Base-by-base conservation (phyloP, 192 early-diverging fungal species). In the Mortierella claussenii region DNA sequence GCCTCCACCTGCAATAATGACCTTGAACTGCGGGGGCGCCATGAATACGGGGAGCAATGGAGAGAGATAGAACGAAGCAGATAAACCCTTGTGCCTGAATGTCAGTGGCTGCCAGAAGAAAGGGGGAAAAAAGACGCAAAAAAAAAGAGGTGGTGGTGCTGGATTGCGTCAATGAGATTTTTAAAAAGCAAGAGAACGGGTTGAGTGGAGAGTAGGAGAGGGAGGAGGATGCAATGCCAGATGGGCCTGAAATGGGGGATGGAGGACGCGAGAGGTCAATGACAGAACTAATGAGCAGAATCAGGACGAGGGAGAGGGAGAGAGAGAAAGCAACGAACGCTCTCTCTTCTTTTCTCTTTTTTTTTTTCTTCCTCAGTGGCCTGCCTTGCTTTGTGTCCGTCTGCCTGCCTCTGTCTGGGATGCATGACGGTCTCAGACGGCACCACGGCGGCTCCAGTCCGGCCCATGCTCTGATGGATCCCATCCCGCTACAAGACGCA, bases 1-100 rank as follows among this genome's bases (percentile, higher is more conserved):
- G 12, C 73, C 73, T 10, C 73, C 73, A 1, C 73, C 73, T 36
- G 53, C 73, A 26, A 76, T 76, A 37, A 76, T 61, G 15, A 76
- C 73, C 18, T 67, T 76, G 65, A 76, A 76, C 8, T 76, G 57
- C 10, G 64, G 53, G 1, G 73, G 73, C 1, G 73, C 64, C 73
- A 76, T 53, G 27, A 12, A n/a, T n/a, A n/a, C n/a, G n/a, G n/a
- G 12, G 21, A 10, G 48, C 30, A n/a, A 44, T 34, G 2, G 36
- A 44, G 18, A 46, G 43, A 13, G 11, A n/a, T n/a, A n/a, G n/a
- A n/a, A n/a, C n/a, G n/a, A n/a, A n/a, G n/a, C n/a, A n/a, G n/a
- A n/a, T 11, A 20, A n/a, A 21, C 11, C 18, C 12, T 11, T 11
- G 8, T 32, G 21, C 17, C 11, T 3, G 30, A 20, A 34, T 37